These are phyloP conservation scores for Microdochium trichocladiopsis DNA, from an alignment of 2,329 filamentous ascomycete genomes.

Conservation along the genomic window DNA sequence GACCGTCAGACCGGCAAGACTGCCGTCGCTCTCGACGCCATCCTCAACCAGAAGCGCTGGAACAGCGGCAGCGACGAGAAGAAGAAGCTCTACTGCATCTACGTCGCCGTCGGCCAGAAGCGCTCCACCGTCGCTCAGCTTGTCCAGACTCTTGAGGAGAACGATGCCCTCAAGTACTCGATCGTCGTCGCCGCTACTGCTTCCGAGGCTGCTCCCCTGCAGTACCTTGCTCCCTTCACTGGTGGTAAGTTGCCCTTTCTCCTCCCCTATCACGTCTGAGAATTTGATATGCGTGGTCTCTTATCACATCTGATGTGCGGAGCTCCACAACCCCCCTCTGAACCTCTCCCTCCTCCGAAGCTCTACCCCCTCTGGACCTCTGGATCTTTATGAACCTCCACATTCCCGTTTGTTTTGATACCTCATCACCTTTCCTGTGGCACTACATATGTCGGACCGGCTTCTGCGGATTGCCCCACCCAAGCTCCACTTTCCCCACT, in stretches of 20 bases:
- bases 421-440: too few relatives aligned
- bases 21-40: constrained; percentile 93
- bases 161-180: constrained; percentile 98
- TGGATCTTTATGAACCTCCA: constrained; percentile 2
- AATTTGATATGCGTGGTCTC: too few relatives aligned
- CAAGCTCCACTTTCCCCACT: constrained; percentile 18
- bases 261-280: constrained; percentile 1
- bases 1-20: constrained; percentile 99
- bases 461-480: too few relatives aligned
- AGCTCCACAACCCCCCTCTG: too few relatives aligned
- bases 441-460: too few relatives aligned
- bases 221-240: constrained; percentile 92
- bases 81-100: constrained; percentile 99
- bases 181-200: constrained; percentile 92
- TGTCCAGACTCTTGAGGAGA: constrained; percentile 99
- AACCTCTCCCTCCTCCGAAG: too few relatives aligned
- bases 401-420: too few relatives aligned
- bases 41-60: constrained; percentile 99
- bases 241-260: constrained; percentile 34
- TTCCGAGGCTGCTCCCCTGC: constrained; percentile 90
- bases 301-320: too few relatives aligned
- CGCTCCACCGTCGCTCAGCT: constrained; percentile 98
- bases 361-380: not conserved
- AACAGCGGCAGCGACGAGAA: constrained; percentile 79
- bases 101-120: constrained; percentile 99